Conservation (phyloP, 371 early-diverging fungal genomes). For the Mortierella sp. region DNA sequence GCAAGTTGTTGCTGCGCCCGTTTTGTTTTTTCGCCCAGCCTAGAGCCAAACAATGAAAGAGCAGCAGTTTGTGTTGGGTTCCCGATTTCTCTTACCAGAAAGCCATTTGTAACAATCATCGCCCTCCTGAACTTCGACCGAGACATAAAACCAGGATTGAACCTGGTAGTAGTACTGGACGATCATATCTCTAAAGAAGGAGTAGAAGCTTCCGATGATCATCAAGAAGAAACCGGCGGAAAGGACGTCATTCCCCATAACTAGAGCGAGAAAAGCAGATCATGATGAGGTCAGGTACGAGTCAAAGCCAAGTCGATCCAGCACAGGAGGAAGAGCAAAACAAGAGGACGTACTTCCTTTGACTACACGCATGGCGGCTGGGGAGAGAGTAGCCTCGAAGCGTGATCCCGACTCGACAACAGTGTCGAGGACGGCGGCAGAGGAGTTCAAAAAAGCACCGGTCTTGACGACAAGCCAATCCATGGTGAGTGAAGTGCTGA, state of each 20-base stretch:
- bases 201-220: conserved; percentile 46
- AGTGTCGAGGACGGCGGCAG: conserved; percentile 43
- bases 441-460: conserved; percentile 33
- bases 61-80: too few species aligned
- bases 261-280: conserved; percentile 4
- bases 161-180: conserved; percentile 42
- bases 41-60: too few species aligned
- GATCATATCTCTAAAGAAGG: conserved; percentile 45
- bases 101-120: conserved; percentile 54
- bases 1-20: too few species aligned
- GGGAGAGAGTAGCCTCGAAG: conserved; percentile 47
- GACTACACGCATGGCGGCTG: conserved; percentile 43
- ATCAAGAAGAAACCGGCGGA: conserved; percentile 54
- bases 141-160: conserved; percentile 51
- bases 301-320: too few species aligned
- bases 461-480: conserved; percentile 47
- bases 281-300: background rate
- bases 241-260: conserved; percentile 51
- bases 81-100: conserved; percentile 27
- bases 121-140: conserved; percentile 52
- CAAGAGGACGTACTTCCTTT: conserved; percentile 22
- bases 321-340: background rate
- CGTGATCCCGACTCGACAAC: conserved; percentile 36
- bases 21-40: background rate
- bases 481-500: conserved; percentile 6